Evolutionary conservation across 371 early-diverging fungal species (phyloP).

Genomic region (Entomophthora muscae): DNA sequence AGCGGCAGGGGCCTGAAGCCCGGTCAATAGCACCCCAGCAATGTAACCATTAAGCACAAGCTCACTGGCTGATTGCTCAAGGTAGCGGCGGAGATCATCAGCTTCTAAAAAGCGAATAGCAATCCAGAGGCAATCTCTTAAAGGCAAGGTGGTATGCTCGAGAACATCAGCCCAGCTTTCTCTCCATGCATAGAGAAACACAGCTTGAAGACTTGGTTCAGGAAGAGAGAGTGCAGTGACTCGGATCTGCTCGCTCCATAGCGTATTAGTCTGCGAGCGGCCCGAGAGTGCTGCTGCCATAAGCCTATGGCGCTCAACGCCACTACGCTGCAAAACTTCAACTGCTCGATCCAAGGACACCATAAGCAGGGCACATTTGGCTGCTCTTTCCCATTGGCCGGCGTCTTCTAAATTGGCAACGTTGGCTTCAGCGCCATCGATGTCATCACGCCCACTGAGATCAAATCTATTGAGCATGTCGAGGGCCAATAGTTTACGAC

Average conservation of each 20-base stretch:
- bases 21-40: conserved; percentile 58
- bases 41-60: conserved; percentile 23
- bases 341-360: conserved; percentile 54
- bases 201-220: conserved; percentile 53
- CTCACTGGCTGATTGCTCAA: not conserved
- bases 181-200: conserved; percentile 58
- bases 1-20: conserved; percentile 31
- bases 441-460: not conserved
- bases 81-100: conserved; percentile 18
- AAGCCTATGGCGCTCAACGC: conserved; percentile 49
- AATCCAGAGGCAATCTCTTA: conserved; percentile 55
- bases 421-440: not conserved
- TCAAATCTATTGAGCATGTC: not conserved
- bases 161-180: conserved; percentile 54
- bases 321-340: conserved; percentile 36
- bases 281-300: conserved; percentile 63
- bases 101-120: conserved; percentile 59
- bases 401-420: conserved; percentile 34
- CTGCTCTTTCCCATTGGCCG: conserved; percentile 61
- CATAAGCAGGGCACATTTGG: conserved; percentile 72
- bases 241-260: conserved; percentile 45
- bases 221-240: conserved; percentile 37
- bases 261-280: conserved; percentile 16
- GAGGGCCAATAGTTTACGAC: not conserved
- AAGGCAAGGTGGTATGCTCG: conserved; percentile 32